phyloP scores from a whole-genome alignment of 1,284 basidiomycete species.

The Papiliotrema terrestris region DNA sequence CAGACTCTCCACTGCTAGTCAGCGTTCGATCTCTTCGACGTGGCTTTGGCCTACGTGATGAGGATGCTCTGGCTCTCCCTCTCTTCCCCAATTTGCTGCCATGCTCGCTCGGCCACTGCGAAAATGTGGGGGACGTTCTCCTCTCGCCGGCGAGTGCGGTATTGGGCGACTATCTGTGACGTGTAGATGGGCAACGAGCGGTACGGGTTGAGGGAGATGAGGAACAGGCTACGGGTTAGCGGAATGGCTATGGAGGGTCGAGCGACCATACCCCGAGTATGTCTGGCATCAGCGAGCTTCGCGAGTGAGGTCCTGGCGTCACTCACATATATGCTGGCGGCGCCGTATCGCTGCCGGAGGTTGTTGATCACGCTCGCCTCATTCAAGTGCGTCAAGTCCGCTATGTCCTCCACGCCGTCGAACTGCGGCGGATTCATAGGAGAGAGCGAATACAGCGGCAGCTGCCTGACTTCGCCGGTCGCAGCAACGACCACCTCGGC shows the following conservation, averaged over 20 bases:
- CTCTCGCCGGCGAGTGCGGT: constrained; percentile 84
- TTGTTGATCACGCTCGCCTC: constrained; percentile 99
- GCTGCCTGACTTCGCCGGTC: constrained; percentile 52
- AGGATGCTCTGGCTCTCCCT: constrained; percentile 96
- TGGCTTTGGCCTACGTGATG: constrained; percentile 74
- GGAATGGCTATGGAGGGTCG: neutral
- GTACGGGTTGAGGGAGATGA: constrained; percentile 98
- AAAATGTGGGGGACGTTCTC: constrained; percentile 97
- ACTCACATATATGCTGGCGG: constrained; percentile 91
- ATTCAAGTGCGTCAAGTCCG: constrained; percentile 95
- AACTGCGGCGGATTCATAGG: constrained; percentile 99
- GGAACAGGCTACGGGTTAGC: constrained; percentile 55
- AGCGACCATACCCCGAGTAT: constrained; percentile 43
- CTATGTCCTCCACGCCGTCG: constrained; percentile 96
- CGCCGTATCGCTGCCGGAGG: constrained; percentile 83
- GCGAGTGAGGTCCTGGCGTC: constrained; percentile 4
- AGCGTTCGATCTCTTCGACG: constrained; percentile 5
- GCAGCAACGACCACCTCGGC: constrained; percentile 45
- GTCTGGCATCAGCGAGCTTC: constrained; percentile 28
- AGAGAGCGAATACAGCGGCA: constrained; percentile 73
- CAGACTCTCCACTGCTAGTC: constrained; percentile 80
- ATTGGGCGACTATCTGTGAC: constrained; percentile 85
- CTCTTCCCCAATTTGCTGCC: constrained; percentile 98
- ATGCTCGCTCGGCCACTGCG: constrained; percentile 94
- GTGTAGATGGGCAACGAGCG: constrained; percentile 90